These are phyloP conservation scores for Diplotaxis tenuifolia DNA, from an alignment of 345 rosid species.

Conservation along the genomic window DNA sequence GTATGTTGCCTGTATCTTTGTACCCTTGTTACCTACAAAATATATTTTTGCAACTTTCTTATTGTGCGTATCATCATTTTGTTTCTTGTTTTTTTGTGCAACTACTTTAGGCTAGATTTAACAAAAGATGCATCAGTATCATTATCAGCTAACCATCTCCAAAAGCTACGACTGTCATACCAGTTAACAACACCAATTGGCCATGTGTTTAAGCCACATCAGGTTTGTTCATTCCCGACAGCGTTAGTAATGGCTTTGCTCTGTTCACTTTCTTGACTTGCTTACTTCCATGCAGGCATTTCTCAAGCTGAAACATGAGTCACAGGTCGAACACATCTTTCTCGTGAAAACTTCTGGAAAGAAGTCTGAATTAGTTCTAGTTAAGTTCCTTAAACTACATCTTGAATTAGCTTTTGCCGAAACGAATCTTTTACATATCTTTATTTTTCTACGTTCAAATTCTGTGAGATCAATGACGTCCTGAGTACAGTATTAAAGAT, in stretches of 20 bases:
- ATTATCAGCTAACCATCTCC: slow-evolving; percentile 91
- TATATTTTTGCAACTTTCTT: neutral
- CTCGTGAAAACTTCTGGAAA: slow-evolving; percentile 72
- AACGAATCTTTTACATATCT: neutral
- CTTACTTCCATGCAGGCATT: slow-evolving; percentile 65
- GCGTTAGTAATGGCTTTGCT: neutral
- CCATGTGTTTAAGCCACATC: slow-evolving; percentile 81
- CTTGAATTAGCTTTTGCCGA: neutral
- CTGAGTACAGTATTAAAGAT: slow-evolving; percentile 6
- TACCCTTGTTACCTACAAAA: neutral
- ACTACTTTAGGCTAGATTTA: slow-evolving; percentile 63
- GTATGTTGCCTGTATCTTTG: slow-evolving; percentile 39
- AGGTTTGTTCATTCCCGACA: slow-evolving; percentile 48
- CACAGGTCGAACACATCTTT: slow-evolving; percentile 80
- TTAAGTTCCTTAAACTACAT: slow-evolving; percentile 44
- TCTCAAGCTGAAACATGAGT: slow-evolving; percentile 85
- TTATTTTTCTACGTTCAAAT: neutral
- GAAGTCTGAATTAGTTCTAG: slow-evolving; percentile 75
- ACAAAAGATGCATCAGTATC: slow-evolving; percentile 56
- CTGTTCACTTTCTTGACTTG: slow-evolving; percentile 29
- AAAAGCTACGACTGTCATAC: slow-evolving; percentile 79
- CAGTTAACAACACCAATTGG: slow-evolving; percentile 67
- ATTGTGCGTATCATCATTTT: slow-evolving; percentile 9
- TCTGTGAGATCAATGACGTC: neutral
- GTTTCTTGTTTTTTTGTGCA: slow-evolving; percentile 7